Conservation (phyloP, 2,329 filamentous ascomycete species). For the Ophiosphaerella herpotricha region DNA sequence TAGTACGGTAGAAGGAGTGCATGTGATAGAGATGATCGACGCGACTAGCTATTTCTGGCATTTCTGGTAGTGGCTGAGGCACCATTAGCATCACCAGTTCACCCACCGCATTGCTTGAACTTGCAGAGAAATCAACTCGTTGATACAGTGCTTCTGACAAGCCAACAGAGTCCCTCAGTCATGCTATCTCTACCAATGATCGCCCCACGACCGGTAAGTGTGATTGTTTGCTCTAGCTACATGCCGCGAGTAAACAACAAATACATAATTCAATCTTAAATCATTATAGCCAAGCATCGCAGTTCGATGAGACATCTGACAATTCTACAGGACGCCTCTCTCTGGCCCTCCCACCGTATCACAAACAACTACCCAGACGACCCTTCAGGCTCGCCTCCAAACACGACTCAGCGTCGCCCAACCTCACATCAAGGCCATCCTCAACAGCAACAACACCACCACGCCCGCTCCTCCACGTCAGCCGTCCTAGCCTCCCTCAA, state of each 20-base stretch:
- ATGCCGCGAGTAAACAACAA: constrained; percentile 1
- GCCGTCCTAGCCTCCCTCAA: constrained; percentile 71
- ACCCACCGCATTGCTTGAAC: background rate
- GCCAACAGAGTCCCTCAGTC: background rate
- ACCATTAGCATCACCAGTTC: constrained; percentile 5
- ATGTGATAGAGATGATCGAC: background rate
- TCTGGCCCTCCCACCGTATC: constrained; percentile 36
- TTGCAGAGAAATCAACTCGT: background rate
- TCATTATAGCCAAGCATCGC: background rate
- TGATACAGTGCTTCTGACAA: background rate
- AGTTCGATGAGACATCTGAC: constrained; percentile 5
- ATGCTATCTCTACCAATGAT: constrained; percentile 27
- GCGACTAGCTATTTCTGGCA: background rate
- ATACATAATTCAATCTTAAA: background rate
- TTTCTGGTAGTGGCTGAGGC: background rate
- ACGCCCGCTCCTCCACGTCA: constrained; percentile 53
- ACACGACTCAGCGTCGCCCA: constrained; percentile 23
- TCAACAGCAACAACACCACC: constrained; percentile 15
- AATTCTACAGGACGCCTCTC: constrained; percentile 30
- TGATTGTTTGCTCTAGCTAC: background rate
- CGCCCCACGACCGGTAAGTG: constrained; percentile 19
- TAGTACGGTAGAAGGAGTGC: too few species aligned
- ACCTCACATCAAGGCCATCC: constrained; percentile 19
- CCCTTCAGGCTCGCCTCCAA: constrained; percentile 22
- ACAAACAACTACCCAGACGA: constrained; percentile 24